Base-by-base conservation (phyloP, 176 grass and related monocot genomes). In the Urochloa ruziziensis region DNA sequence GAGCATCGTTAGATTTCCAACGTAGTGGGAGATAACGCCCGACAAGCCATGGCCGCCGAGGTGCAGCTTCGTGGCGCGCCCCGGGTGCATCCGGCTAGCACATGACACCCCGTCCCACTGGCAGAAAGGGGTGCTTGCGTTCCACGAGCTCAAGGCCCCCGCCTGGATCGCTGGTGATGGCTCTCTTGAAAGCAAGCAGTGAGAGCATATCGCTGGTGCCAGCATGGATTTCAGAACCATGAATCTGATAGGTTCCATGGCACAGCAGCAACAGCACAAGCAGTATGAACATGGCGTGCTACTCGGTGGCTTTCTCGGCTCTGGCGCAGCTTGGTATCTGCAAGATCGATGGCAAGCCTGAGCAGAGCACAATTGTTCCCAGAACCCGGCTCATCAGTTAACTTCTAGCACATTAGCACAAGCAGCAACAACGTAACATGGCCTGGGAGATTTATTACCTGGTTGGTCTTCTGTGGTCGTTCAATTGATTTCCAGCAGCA, bases 51-150 rank as follows among this genome's bases (percentile, higher is more conserved):
- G 59, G 1, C 0, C 0, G 0, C 0, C 2, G 5, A 65, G 42
- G 0, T 35, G 0, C 0, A 65, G 28, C 10, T 0, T 0, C 0
- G 2, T 1, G 10, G 44, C 56, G 0, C 42, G 42, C 25, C 17
- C 5, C 0, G 7, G n/a, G 3, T 61, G 74, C 24, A 0, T 11
- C 3, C n/a, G n/a, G n/a, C 7, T 1, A 28, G 15, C 13, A 25
- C 76, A 65, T 2, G 1, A 2, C 19, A 65, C 60, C 10, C 76
- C 42, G 2, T 1, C 0, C 76, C 76, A 79, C 16, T 1, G 12
- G 56, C 74, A 78, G 24, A 62, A 47, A 4, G 0, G 24, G 57
- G 1, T 19, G 40, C 62, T 67, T 12, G 1, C 12, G 21, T 80
- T 80, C 62, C 77, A 80, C 0, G 61, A 25, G 18, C 0, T 2